These are phyloP conservation scores for Cryptosporidium canis DNA, from an alignment of 169 alveolate genomes.

Conservation along the genomic window DNA sequence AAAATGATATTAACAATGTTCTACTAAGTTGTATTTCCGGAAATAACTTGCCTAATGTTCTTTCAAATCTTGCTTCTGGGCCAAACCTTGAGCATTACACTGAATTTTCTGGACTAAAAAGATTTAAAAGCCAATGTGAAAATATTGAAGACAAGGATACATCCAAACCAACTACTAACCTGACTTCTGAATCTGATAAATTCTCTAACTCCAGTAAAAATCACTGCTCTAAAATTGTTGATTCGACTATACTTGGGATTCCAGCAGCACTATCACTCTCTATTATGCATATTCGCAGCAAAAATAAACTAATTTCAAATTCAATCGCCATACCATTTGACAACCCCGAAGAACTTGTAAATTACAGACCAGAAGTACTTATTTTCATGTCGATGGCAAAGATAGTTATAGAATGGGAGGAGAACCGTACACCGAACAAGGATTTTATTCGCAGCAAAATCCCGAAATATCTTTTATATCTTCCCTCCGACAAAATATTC, in stretches of 20 bases:
- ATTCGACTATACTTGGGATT: conserved; percentile 15
- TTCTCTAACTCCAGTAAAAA: conserved; percentile 55
- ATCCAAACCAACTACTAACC: neutral
- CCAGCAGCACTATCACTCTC: conserved; percentile 60
- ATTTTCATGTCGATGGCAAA: conserved; percentile 52
- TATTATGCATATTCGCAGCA: conserved; percentile 32
- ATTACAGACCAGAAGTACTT: conserved; percentile 55
- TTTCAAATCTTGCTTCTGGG: conserved; percentile 39
- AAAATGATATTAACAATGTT: neutral
- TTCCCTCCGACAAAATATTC: conserved; percentile 41
- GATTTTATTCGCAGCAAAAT: conserved; percentile 33
- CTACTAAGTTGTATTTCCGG: conserved; percentile 32
- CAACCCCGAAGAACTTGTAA: conserved; percentile 42
- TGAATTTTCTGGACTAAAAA: conserved; percentile 15
- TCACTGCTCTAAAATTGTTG: conserved; percentile 35
- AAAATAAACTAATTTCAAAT: conserved; percentile 14
- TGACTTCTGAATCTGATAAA: neutral
- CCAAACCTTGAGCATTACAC: conserved; percentile 50
- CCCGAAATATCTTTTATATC: conserved; percentile 40
- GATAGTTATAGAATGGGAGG: conserved; percentile 65
- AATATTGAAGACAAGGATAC: neutral
- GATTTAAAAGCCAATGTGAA: conserved; percentile 31
- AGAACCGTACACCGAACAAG: neutral
- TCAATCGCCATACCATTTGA: conserved; percentile 33
- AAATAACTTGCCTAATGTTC: conserved; percentile 8